Conservation (phyloP, 2,329 filamentous ascomycete genomes). For the Pyricularia pennisetigena region DNA sequence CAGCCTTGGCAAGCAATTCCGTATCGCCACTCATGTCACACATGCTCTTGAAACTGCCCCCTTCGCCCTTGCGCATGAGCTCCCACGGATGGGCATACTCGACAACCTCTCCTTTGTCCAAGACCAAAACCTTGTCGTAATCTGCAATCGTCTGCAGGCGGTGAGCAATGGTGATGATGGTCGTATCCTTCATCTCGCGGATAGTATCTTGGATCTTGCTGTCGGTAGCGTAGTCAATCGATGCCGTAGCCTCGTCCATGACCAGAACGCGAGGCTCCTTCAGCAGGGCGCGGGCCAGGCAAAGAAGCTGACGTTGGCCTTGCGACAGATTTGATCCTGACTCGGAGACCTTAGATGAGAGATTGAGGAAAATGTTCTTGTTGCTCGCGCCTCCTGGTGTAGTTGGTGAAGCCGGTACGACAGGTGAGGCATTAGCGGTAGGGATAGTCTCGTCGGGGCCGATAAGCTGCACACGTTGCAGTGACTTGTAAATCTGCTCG, state of each 20-base stretch:
- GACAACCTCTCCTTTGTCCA: slow-evolving; percentile 79
- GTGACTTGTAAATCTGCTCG: neutral
- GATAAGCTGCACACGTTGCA: neutral
- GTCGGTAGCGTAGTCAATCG: slow-evolving; percentile 63
- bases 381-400: slow-evolving; percentile 58
- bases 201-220: slow-evolving; percentile 65
- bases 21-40: slow-evolving; percentile 55
- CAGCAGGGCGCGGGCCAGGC: slow-evolving; percentile 45
- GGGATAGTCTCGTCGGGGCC: slow-evolving; percentile 12
- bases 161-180: slow-evolving; percentile 94
- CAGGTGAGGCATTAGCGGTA: slow-evolving; percentile 6
- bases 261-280: slow-evolving; percentile 47
- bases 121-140: slow-evolving; percentile 92
- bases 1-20: slow-evolving; percentile 38
- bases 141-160: slow-evolving; percentile 94
- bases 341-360: slow-evolving; percentile 74
- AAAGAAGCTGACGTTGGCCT: slow-evolving; percentile 44
- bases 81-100: slow-evolving; percentile 89
- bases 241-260: slow-evolving; percentile 28
- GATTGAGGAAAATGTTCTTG: slow-evolving; percentile 60
- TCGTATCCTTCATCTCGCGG: slow-evolving; percentile 73
- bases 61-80: slow-evolving; percentile 59
- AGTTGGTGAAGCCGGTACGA: slow-evolving; percentile 19
- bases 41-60: slow-evolving; percentile 52
- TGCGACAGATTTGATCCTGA: slow-evolving; percentile 89